A percentile compares a stretch with the other conserved stretches of the same genome.
phyloP scores from a whole-genome alignment of 257 asterid species.

The Catharanthus roseus region DNA sequence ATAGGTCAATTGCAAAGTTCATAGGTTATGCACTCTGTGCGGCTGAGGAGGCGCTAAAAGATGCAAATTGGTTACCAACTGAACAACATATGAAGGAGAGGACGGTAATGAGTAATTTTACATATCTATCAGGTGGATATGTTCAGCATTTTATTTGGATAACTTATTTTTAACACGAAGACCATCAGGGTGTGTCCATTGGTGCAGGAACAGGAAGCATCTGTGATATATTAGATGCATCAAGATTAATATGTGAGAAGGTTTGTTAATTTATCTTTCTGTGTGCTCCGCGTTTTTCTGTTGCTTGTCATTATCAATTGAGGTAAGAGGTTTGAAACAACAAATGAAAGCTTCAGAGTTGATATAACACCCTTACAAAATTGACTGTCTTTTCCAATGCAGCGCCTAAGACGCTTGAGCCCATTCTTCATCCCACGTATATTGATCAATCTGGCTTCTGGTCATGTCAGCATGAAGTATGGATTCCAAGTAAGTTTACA shows the following conservation, averaged over 20 bases:
- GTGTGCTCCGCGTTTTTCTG: neutral
- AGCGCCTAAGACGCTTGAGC: conserved; percentile 84
- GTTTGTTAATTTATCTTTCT: conserved; percentile 28
- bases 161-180: conserved; percentile 29
- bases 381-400: conserved; percentile 26
- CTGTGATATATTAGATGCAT: conserved; percentile 81
- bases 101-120: conserved; percentile 52
- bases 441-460: conserved; percentile 96
- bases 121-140: conserved; percentile 1
- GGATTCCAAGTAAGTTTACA: conserved; percentile 73
- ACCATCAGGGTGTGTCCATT: conserved; percentile 87
- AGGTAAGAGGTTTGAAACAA: neutral
- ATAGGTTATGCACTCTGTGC: conserved; percentile 94
- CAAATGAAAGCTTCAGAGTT: neutral
- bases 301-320: neutral
- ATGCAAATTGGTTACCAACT: conserved; percentile 83
- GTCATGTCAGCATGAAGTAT: conserved; percentile 94
- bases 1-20: conserved; percentile 83
- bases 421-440: conserved; percentile 95
- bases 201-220: conserved; percentile 99
- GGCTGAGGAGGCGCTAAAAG: conserved; percentile 87
- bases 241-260: conserved; percentile 82
- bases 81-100: conserved; percentile 73
- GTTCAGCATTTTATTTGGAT: conserved; percentile 13
- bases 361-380: neutral